Percentiles rank a stretch among this genome's conserved stretches.
Evolutionary conservation across 306 rosid genomes (phyloP).

Genomic region (Dalbergia cochinchinensis): DNA sequence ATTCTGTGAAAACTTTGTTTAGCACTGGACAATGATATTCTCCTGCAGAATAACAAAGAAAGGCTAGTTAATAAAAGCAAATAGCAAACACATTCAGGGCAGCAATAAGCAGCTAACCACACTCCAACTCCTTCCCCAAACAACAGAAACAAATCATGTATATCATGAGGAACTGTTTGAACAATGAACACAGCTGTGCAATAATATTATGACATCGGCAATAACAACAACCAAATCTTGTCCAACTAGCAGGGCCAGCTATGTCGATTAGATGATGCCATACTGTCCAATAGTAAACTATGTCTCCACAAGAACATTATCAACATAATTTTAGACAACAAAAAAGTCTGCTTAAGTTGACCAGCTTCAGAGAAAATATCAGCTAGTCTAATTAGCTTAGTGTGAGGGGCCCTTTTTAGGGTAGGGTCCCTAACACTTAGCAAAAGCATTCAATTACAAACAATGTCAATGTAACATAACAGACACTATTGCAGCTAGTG

Average conservation of each 20-base stretch:
- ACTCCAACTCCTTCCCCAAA: slow-evolving; percentile 21
- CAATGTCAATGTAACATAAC: not conserved
- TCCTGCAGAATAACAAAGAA: slow-evolving; percentile 60
- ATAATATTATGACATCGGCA: not conserved
- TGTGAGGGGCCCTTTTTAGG: too few relatives aligned
- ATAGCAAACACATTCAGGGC: slow-evolving; percentile 21
- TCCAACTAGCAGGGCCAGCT: too few relatives aligned
- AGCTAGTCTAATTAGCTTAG: slow-evolving; percentile 50
- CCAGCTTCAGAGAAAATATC: slow-evolving; percentile 70
- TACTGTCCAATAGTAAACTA: too few relatives aligned
- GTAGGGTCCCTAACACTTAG: not conserved
- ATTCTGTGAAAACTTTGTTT: slow-evolving; percentile 96
- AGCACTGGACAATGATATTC: slow-evolving; percentile 96
- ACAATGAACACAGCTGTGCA: not conserved
- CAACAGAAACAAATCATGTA: not conserved
- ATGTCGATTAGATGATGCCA: too few relatives aligned
- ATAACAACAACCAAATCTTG: too few relatives aligned
- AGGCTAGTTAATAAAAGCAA: slow-evolving; percentile 21
- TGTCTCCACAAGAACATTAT: too few relatives aligned
- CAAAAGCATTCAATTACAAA: slow-evolving; percentile 16
- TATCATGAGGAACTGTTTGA: slow-evolving; percentile 26
- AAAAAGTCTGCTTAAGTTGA: slow-evolving; percentile 58
- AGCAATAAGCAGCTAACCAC: not conserved
- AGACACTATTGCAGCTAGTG: not conserved
- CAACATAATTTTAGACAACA: not conserved